A percentile compares a stretch with the other conserved stretches of the same genome.
phyloP scores from a whole-genome alignment of 1,284 basidiomycete genomes.

The Ganoderma lucidum region DNA sequence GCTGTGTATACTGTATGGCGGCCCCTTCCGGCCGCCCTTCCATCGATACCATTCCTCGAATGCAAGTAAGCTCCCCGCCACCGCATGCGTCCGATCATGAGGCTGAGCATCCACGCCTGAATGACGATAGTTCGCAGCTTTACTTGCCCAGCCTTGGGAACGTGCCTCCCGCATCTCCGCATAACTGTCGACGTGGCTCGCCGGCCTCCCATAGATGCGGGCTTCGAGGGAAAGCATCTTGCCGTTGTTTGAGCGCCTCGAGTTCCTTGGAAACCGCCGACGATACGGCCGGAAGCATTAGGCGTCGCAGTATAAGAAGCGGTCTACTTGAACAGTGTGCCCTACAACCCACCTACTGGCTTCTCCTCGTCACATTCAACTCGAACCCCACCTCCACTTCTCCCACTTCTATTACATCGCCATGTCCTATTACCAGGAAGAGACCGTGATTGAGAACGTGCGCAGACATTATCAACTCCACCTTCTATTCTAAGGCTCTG shows the following conservation, averaged over 20 bases:
- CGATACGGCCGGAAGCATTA: background rate
- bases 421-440: slow-evolving; percentile 7
- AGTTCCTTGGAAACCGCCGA: slow-evolving; percentile 4
- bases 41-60: background rate
- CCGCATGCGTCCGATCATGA: slow-evolving; percentile 1
- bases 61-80: background rate
- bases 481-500: too few relatives aligned
- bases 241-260: background rate
- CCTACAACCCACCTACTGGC: background rate
- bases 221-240: slow-evolving; percentile 1
- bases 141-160: background rate
- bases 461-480: background rate
- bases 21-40: background rate
- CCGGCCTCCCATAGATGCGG: background rate
- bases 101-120: background rate
- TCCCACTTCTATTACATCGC: too few relatives aligned
- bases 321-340: too few relatives aligned
- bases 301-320: background rate
- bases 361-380: background rate
- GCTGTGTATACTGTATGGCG: background rate
- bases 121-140: background rate
- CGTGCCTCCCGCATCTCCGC: slow-evolving; percentile 4
- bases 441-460: background rate
- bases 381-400: background rate
- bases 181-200: background rate